Percentiles rank a stretch among this genome's conserved stretches.
These are phyloP conservation scores for Euclidium syriacum DNA, from an alignment of 345 rosid genomes.

Conservation along the genomic window DNA sequence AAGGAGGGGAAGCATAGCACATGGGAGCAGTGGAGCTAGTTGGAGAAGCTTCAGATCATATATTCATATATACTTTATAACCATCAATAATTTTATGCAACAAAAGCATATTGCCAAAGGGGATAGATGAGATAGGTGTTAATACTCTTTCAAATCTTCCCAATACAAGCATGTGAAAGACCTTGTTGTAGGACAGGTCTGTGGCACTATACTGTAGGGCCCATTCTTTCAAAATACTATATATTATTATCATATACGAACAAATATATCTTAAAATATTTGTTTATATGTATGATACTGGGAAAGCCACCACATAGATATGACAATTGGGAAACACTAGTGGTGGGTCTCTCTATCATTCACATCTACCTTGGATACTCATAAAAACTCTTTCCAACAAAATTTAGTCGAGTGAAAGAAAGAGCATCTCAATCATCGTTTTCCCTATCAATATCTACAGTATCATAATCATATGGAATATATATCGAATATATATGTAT, in stretches of 20 bases:
- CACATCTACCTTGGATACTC: slow-evolving; percentile 37
- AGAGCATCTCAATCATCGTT: slow-evolving; percentile 24
- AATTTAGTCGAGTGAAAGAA: slow-evolving; percentile 7
- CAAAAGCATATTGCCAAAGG: slow-evolving; percentile 33
- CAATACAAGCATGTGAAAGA: slow-evolving; percentile 58
- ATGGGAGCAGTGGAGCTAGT: slow-evolving; percentile 73
- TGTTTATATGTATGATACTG: slow-evolving; percentile 6
- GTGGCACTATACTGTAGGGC: slow-evolving; percentile 37
- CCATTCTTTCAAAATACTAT: slow-evolving; percentile 16
- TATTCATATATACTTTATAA: slow-evolving; percentile 9
- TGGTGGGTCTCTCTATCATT: slow-evolving; percentile 34
- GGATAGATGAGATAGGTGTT: slow-evolving; percentile 28
- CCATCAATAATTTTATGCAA: slow-evolving; percentile 27
- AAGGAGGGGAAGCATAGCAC: slow-evolving; percentile 46
- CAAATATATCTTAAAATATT: not conserved
- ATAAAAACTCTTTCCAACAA: slow-evolving; percentile 24
- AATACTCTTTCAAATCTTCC: slow-evolving; percentile 26
- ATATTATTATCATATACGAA: slow-evolving; percentile 11
- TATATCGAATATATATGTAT: not conserved
- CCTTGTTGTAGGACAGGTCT: slow-evolving; percentile 54
- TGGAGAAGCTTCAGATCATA: slow-evolving; percentile 70
- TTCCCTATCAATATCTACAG: slow-evolving; percentile 9
- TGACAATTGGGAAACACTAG: slow-evolving; percentile 27
- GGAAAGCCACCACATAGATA: slow-evolving; percentile 25
- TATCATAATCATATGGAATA: not conserved